A percentile compares a stretch with the other conserved stretches of the same genome.
phyloP scores from a whole-genome alignment of 1,284 basidiomycete species.

The Cryptococcus wingfieldii region DNA sequence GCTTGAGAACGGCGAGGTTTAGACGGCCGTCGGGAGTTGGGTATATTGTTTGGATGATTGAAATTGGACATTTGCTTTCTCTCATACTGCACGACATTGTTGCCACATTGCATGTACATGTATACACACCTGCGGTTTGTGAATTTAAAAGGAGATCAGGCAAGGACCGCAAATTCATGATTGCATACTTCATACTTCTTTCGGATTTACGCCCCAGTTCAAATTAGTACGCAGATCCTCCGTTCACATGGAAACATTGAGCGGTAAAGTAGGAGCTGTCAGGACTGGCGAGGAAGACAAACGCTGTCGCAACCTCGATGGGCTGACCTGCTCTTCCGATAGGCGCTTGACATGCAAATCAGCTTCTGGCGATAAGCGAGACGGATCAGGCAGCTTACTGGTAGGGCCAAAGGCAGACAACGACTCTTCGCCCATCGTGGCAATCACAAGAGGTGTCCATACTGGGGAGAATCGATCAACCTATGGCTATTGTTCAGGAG shows the following conservation, averaged over 20 bases:
- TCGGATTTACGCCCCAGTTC: neutral
- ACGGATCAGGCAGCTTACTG: conserved; percentile 19
- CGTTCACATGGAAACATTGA: conserved; percentile 38
- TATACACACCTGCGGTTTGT: neutral
- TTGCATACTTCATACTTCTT: neutral
- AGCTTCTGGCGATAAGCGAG: neutral
- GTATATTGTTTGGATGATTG: neutral
- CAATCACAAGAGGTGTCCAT: conserved; percentile 55
- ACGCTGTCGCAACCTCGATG: conserved; percentile 56
- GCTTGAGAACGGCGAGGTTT: conserved; percentile 8
- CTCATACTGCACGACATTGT: neutral
- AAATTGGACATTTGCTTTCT: neutral
- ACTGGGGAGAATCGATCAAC: conserved; percentile 35
- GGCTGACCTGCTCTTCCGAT: conserved; percentile 58
- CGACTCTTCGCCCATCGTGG: conserved; percentile 54
- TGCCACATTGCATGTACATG: neutral
- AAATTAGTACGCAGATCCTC: conserved; percentile 25
- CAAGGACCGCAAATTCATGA: neutral
- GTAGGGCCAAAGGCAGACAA: conserved; percentile 52
- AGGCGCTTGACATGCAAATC: conserved; percentile 32
- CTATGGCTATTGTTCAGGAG: neutral
- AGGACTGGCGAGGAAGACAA: conserved; percentile 56
- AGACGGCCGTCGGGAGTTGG: neutral
- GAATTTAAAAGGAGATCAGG: neutral
- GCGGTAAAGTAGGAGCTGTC: conserved; percentile 57